These are phyloP conservation scores for Anaeramoeba flamelloides DNA, from an alignment of 78 protist species.

Conservation along the genomic window DNA sequence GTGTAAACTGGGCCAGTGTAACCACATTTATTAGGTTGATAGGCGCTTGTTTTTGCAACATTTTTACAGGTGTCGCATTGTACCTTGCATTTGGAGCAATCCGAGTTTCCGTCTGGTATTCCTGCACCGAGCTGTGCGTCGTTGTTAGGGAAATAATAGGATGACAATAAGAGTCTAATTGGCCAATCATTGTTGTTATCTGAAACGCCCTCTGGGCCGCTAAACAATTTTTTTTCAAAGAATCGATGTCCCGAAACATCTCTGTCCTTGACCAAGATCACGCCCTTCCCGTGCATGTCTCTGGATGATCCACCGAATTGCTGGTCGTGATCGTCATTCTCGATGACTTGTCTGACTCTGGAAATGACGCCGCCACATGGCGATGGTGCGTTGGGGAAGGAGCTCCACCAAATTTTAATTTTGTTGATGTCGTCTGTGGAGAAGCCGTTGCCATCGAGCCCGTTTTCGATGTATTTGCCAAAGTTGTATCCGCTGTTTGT, in stretches of 20 bases:
- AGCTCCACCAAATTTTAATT: conserved; percentile 44
- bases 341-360: conserved; percentile 10
- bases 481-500: conserved; percentile 31
- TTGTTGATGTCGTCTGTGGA: conserved; percentile 26
- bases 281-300: not conserved
- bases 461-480: conserved; percentile 6
- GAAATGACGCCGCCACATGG: not conserved
- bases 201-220: not conserved
- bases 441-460: conserved; percentile 23
- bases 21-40: not conserved
- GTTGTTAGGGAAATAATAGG: conserved; percentile 3
- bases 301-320: not conserved
- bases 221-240: not conserved
- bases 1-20: not conserved
- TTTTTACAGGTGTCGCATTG: not conserved
- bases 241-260: not conserved
- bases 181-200: not conserved
- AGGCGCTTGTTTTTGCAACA: not conserved
- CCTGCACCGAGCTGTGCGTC: not conserved
- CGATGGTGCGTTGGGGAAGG: conserved; percentile 36
- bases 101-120: not conserved
- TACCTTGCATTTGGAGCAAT: not conserved
- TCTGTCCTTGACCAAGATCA: not conserved
- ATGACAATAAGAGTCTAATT: not conserved
- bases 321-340: conserved; percentile 26